A percentile compares a stretch with the other conserved stretches of the same genome.
These are phyloP conservation scores for Ilyonectria destructans DNA, from an alignment of 2,329 filamentous ascomycete species.

Conservation along the genomic window DNA sequence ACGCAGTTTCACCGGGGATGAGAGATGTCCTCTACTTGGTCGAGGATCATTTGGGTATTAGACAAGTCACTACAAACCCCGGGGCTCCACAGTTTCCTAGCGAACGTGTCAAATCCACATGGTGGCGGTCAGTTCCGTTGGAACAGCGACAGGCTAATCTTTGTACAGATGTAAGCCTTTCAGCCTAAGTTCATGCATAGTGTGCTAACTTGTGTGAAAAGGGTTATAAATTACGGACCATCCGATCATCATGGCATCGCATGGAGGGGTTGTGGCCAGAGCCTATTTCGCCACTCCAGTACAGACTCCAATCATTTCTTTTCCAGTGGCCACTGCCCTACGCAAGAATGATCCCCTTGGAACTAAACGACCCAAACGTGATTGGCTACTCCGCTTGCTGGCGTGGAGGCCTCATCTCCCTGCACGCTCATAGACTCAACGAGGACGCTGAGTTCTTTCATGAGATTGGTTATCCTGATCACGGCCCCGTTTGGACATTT, in stretches of 20 bases:
- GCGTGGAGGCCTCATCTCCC: conserved; percentile 11
- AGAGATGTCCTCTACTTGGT: conserved; percentile 23
- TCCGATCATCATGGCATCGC: background rate
- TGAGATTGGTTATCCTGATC: conserved; percentile 4
- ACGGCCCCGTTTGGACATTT: conserved; percentile 23
- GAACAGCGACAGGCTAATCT: conserved; percentile 9
- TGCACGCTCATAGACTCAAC: conserved; percentile 21
- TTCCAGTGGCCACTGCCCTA: too few relatives aligned
- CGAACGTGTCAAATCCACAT: conserved; percentile 2
- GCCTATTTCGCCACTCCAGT: too few relatives aligned
- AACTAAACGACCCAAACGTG: conserved; percentile 27
- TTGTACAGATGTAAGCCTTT: conserved; percentile 30
- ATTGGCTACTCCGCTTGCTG: conserved; percentile 36
- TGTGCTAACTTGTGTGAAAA: conserved; percentile 12
- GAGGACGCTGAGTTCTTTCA: conserved; percentile 30
- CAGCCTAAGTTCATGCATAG: too few relatives aligned
- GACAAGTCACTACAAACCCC: conserved; percentile 13
- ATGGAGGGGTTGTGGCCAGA: too few relatives aligned
- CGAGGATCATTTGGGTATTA: conserved; percentile 39
- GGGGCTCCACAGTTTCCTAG: background rate
- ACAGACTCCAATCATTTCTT: too few relatives aligned
- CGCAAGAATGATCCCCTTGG: conserved; percentile 24
- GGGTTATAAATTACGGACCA: conserved; percentile 33
- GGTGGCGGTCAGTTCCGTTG: conserved; percentile 36
- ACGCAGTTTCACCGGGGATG: too few relatives aligned